These are phyloP conservation scores for Nannochloris sp. DNA, from an alignment of 139 green algal species.

Conservation along the genomic window DNA sequence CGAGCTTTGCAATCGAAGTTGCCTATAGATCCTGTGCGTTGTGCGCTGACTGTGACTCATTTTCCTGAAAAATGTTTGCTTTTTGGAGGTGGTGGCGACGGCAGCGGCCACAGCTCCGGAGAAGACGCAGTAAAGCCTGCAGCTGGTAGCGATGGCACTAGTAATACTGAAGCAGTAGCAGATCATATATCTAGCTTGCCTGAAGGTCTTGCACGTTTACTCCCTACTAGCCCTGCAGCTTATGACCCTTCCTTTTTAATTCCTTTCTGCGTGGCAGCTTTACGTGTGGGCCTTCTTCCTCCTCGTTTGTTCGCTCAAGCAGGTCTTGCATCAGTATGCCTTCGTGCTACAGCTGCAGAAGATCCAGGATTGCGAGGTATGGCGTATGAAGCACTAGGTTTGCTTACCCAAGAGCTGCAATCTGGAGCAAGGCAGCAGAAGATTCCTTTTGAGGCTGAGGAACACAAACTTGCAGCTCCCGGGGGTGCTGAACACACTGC, in stretches of 20 bases:
- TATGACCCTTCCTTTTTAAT: conserved; percentile 55
- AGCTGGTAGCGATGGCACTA: too few relatives aligned
- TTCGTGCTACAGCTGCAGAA: conserved; percentile 34
- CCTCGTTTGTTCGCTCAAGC: conserved; percentile 14
- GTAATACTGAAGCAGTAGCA: too few relatives aligned
- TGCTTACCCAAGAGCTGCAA: not conserved
- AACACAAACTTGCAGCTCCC: too few relatives aligned
- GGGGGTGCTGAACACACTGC: not conserved
- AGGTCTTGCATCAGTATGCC: conserved; percentile 42
- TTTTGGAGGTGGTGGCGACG: not conserved
- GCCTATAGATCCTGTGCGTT: conserved; percentile 24
- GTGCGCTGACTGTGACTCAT: conserved; percentile 29
- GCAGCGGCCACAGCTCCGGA: too few relatives aligned
- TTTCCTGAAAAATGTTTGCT: conserved; percentile 40
- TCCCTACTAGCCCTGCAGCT: conserved; percentile 9
- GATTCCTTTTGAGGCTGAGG: not conserved
- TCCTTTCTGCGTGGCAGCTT: conserved; percentile 24
- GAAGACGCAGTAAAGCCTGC: too few relatives aligned
- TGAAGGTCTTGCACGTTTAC: not conserved
- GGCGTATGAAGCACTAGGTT: conserved; percentile 15
- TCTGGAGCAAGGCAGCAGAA: not conserved
- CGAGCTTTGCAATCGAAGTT: conserved; percentile 5
- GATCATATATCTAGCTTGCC: not conserved
- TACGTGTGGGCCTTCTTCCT: conserved; percentile 22
- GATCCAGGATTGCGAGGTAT: conserved; percentile 29